Percentiles rank a stretch among this genome's conserved stretches.
Evolutionary conservation across 2,329 filamentous ascomycete genomes (phyloP).

Genomic region (Alternaria solani): DNA sequence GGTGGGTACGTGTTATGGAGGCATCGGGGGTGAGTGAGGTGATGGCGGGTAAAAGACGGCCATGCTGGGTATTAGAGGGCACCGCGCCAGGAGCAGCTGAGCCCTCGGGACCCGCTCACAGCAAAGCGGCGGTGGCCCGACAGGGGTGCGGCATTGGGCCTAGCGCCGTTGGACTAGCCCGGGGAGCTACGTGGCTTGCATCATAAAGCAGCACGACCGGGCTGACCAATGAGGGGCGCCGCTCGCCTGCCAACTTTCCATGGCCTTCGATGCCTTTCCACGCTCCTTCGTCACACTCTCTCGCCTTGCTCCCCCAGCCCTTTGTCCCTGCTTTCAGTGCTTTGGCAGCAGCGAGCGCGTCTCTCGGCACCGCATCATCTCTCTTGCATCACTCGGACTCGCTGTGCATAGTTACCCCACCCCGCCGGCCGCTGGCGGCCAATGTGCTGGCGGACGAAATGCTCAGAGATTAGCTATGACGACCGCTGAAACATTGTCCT

Average conservation of each 20-base stretch:
- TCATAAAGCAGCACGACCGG: conserved; percentile 23
- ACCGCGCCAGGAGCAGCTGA: conserved; percentile 16
- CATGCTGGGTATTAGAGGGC: conserved; percentile 24
- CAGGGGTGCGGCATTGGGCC: conserved; percentile 12
- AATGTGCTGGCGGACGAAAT: conserved; percentile 3
- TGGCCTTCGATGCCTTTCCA: conserved; percentile 21
- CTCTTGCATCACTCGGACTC: background rate
- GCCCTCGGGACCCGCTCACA: conserved; percentile 15
- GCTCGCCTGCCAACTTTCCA: conserved; percentile 28
- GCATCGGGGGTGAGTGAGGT: conserved; percentile 39
- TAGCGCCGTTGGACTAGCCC: background rate
- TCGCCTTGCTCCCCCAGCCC: background rate
- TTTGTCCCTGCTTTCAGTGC: conserved; percentile 13
- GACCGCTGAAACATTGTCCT: conserved; percentile 35
- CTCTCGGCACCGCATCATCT: conserved; percentile 1
- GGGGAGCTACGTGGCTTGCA: conserved; percentile 20
- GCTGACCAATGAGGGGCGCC: conserved; percentile 19
- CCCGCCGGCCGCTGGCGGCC: background rate
- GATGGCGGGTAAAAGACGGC: conserved; percentile 31
- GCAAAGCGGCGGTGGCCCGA: conserved; percentile 24
- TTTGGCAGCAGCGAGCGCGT: background rate
- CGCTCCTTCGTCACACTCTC: background rate
- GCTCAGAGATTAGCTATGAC: conserved; percentile 4
- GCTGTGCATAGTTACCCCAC: background rate
- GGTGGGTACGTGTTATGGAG: conserved; percentile 39